Percentiles rank a stretch among this genome's conserved stretches.
Conservation (phyloP, 768 basidiomycete genomes). For the Vararia minispora region DNA sequence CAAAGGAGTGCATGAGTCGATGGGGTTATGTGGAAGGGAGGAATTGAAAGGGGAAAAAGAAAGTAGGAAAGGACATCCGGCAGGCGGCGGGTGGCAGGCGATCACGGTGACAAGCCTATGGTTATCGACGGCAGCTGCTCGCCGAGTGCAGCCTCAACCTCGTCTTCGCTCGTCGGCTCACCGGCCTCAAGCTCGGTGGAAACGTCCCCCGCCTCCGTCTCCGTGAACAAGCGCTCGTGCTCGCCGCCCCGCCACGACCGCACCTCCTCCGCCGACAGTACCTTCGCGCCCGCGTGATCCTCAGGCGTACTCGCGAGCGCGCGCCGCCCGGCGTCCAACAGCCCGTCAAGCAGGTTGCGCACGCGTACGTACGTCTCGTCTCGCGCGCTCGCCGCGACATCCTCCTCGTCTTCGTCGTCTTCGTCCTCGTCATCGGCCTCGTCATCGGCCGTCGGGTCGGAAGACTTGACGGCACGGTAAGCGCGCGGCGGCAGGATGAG, state of each 20-base stretch:
- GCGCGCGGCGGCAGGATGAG: conserved; percentile 63
- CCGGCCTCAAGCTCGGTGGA: too few species aligned
- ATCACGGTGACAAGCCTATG: too few species aligned
- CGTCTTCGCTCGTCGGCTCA: too few species aligned
- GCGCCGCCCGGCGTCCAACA: conserved; percentile 44
- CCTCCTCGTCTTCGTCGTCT: conserved; percentile 24
- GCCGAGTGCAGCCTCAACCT: too few species aligned
- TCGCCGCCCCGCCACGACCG: conserved; percentile 39
- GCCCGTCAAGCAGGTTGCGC: conserved; percentile 46
- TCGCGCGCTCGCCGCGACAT: conserved; percentile 21
- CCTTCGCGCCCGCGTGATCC: conserved; percentile 52
- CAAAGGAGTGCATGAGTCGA: too few species aligned
- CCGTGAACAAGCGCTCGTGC: conserved; percentile 19
- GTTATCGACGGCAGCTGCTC: too few species aligned
- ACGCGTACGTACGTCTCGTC: conserved; percentile 58
- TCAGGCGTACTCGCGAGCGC: conserved; percentile 50
- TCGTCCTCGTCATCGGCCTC: conserved; percentile 26
- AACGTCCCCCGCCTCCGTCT: conserved; percentile 13
- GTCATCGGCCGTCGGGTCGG: conserved; percentile 31
- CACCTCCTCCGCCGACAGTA: conserved; percentile 64
- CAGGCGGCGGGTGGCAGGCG: too few species aligned
- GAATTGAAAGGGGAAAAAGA: too few species aligned
- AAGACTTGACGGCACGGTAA: conserved; percentile 44
- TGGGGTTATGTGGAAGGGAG: too few species aligned
- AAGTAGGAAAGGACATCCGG: too few species aligned